A percentile compares a stretch with the other conserved stretches of the same genome.
Conservation (phyloP, 2,329 filamentous ascomycete genomes). For the Didymella sp. region DNA sequence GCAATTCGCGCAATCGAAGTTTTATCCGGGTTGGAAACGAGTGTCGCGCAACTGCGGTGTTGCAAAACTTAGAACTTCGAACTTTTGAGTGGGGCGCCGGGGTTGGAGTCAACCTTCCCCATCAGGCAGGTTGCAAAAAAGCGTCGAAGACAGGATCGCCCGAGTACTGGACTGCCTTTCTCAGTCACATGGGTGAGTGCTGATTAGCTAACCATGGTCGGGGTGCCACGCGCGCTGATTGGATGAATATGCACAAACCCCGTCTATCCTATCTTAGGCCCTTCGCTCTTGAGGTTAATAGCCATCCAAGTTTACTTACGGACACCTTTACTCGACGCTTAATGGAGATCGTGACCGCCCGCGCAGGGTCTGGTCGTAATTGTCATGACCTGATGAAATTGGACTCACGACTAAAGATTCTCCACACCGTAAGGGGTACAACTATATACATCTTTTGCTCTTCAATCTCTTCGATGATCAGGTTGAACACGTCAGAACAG, state of each 20-base stretch:
- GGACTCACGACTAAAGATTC: neutral
- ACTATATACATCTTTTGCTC: neutral
- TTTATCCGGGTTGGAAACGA: neutral
- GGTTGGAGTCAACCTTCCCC: neutral
- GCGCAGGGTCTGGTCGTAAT: neutral
- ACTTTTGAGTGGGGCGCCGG: conserved; percentile 5
- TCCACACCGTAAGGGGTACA: neutral
- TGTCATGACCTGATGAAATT: neutral
- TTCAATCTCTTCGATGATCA: neutral
- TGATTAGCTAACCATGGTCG: too few species aligned
- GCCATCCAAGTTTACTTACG: neutral
- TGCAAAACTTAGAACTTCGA: conserved; percentile 2
- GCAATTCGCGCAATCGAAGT: neutral
- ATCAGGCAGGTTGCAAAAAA: neutral
- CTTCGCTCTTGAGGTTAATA: too few species aligned
- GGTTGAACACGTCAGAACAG: neutral
- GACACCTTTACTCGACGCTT: neutral
- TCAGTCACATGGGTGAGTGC: too few species aligned
- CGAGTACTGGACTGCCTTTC: too few species aligned
- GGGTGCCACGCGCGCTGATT: too few species aligned
- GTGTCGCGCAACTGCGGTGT: conserved; percentile 2
- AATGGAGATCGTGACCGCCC: neutral
- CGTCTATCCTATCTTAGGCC: too few species aligned
- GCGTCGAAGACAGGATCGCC: neutral
- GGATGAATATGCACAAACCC: too few species aligned